phyloP scores from a whole-genome alignment of 2,329 filamentous ascomycete genomes.

The Tolypocladium capitatum region DNA sequence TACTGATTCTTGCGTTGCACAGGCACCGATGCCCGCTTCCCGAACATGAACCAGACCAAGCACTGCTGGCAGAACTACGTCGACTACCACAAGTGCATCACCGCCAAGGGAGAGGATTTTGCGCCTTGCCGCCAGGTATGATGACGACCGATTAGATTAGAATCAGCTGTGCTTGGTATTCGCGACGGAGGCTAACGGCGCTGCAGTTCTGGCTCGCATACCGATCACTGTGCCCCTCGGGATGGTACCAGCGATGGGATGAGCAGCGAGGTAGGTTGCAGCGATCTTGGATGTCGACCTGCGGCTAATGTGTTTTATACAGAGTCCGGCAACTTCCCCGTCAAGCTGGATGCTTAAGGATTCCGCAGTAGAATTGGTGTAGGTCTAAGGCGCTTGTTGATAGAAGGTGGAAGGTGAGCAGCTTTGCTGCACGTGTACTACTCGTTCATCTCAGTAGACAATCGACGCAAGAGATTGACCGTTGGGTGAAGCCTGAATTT shows the following conservation, averaged over 20 bases:
- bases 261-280: constrained; percentile 73
- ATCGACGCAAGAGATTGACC: constrained; percentile 12
- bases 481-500: not conserved
- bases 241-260: constrained; percentile 92
- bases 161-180: not conserved
- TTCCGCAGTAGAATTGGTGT: constrained; percentile 10
- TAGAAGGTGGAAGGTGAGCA: constrained; percentile 17
- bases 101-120: constrained; percentile 97
- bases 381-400: constrained; percentile 5
- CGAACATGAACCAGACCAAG: constrained; percentile 97
- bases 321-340: constrained; percentile 59
- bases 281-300: not conserved
- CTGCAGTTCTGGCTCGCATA: constrained; percentile 88
- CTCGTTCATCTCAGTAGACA: constrained; percentile 16
- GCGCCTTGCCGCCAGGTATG: constrained; percentile 88
- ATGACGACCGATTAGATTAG: not conserved
- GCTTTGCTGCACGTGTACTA: constrained; percentile 24
- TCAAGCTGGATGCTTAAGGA: constrained; percentile 45
- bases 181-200: constrained; percentile 8
- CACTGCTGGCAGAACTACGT: constrained; percentile 99
- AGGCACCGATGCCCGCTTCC: constrained; percentile 99
- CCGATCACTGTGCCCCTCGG: constrained; percentile 91
- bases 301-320: constrained; percentile 13
- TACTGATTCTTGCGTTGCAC: constrained; percentile 6
- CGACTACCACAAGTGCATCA: constrained; percentile 99